Conservation (phyloP, 495 filamentous ascomycete species). For the Penicillium robsamsonii region DNA sequence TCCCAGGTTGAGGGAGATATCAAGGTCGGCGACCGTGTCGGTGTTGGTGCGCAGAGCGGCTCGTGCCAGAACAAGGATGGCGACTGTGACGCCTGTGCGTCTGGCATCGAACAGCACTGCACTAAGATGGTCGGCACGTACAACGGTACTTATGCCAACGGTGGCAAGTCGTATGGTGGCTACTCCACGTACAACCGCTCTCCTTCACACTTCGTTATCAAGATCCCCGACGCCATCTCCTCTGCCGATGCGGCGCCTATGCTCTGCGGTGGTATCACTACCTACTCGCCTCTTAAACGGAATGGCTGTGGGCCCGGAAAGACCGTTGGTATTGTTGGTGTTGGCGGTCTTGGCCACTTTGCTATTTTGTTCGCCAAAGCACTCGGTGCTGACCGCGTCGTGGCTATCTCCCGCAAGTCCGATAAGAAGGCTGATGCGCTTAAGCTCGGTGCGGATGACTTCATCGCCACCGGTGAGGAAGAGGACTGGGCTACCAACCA, state of each 20-base stretch:
- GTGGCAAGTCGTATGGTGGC: slow-evolving; percentile 61
- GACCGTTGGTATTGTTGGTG: slow-evolving; percentile 75
- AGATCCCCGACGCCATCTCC: slow-evolving; percentile 66
- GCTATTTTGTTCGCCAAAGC: slow-evolving; percentile 61
- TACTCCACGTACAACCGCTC: slow-evolving; percentile 74
- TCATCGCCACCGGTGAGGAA: slow-evolving; percentile 81
- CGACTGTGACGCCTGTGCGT: slow-evolving; percentile 67
- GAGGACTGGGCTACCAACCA: slow-evolving; percentile 66
- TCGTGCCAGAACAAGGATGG: slow-evolving; percentile 60
- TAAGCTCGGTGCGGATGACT: slow-evolving; percentile 59
- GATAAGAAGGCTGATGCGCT: slow-evolving; percentile 69
- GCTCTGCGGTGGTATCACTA: slow-evolving; percentile 81
- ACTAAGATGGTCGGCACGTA: slow-evolving; percentile 50
- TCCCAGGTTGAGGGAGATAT: slow-evolving; percentile 56
- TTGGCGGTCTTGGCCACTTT: slow-evolving; percentile 79
- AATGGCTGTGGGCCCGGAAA: slow-evolving; percentile 79
- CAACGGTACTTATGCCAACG: slow-evolving; percentile 45
- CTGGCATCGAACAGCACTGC: slow-evolving; percentile 67
- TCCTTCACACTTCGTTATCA: slow-evolving; percentile 71
- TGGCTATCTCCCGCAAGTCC: slow-evolving; percentile 72
- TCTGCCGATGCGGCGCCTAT: slow-evolving; percentile 72
- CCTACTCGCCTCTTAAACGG: slow-evolving; percentile 69
- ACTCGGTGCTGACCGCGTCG: slow-evolving; percentile 70
- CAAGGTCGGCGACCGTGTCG: slow-evolving; percentile 81
- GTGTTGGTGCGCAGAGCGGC: slow-evolving; percentile 77